phyloP scores from a whole-genome alignment of 2,329 filamentous ascomycete species.

The Xylaria sp. region DNA sequence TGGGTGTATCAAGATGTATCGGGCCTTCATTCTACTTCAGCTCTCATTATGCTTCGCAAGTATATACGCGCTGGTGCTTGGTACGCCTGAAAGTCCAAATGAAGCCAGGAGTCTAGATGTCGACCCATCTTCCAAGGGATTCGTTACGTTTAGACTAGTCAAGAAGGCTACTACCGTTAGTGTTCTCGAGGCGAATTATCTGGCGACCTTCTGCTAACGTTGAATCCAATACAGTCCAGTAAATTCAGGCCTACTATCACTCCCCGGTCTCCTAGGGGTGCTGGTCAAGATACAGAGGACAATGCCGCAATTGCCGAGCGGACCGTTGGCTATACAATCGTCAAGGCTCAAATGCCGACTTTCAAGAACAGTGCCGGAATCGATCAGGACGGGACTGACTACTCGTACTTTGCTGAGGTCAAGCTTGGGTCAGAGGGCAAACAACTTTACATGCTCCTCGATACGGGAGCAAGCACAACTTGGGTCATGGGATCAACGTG shows the following conservation, averaged over 20 bases:
- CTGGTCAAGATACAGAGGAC: slow-evolving; percentile 46
- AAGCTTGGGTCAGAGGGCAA: slow-evolving; percentile 65
- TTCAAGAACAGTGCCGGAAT: slow-evolving; percentile 64
- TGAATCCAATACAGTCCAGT: slow-evolving; percentile 45
- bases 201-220: slow-evolving; percentile 34
- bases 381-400: slow-evolving; percentile 73
- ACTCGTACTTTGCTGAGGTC: slow-evolving; percentile 71
- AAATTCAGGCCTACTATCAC: slow-evolving; percentile 52
- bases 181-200: slow-evolving; percentile 25
- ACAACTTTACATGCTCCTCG: slow-evolving; percentile 70
- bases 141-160: slow-evolving; percentile 57
- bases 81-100: slow-evolving; percentile 18
- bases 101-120: slow-evolving; percentile 34
- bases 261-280: slow-evolving; percentile 52
- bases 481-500: slow-evolving; percentile 86
- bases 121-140: slow-evolving; percentile 39
- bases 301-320: slow-evolving; percentile 51
- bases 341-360: slow-evolving; percentile 58
- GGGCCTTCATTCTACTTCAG: slow-evolving; percentile 53
- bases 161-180: slow-evolving; percentile 53
- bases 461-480: slow-evolving; percentile 76
- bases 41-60: slow-evolving; percentile 61
- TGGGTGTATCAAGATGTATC: slow-evolving; percentile 46
- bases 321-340: slow-evolving; percentile 60
- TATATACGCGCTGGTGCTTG: slow-evolving; percentile 62